Evolutionary conservation across 257 asterid species (phyloP), one percentile per base, ranked within the genome.

Genomic region (Primulina eburnea): DNA sequence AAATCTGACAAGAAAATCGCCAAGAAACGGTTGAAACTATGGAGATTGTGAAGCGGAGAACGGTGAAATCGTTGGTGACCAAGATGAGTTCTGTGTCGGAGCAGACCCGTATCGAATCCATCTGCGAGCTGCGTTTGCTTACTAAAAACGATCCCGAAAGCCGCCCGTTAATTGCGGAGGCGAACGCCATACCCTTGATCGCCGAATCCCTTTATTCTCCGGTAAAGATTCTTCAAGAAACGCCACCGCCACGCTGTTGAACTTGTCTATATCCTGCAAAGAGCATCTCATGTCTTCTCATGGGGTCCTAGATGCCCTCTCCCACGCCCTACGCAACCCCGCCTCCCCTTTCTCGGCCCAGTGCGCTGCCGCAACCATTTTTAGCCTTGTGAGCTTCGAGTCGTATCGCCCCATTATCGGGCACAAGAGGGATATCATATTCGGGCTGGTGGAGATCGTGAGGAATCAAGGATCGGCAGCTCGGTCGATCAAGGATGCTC

Each of bases 81-180:
- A 93, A 93, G 74, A 89, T 93, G 63, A 72, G 89, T 74, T 93
- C 97, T 60, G 98, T 93, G 7, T 93, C 97, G 12, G 98, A 93
- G 55, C 90, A 82, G 16, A 87, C 82, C 69, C 87, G 98, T 17
- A 78, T 82, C 0, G 96, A 90, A 66, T 88, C 98, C 68, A 70
- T 92, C 50, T 87, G 90, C 79, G 98, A 92, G 88, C 90, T 92
- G 32, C 96, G 98, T 5, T 30, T 83, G 11, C 86, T 90, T 11
- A 84, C 97, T 55, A 92, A 87, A 61, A 84, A 80, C 84, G 97
- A 92, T 77, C 76, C 87, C 66, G 95, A 88, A 0, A 72, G 76
- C 79, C 87, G 98, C 63, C 89, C 87, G 3, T 20, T 92, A 6
- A 90, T 92, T 35, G 93, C 89, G 64, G 95, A 88, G 3, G 87